Conservation (phyloP, 1,284 basidiomycete genomes). For the Ceratobasidium sp. region DNA sequence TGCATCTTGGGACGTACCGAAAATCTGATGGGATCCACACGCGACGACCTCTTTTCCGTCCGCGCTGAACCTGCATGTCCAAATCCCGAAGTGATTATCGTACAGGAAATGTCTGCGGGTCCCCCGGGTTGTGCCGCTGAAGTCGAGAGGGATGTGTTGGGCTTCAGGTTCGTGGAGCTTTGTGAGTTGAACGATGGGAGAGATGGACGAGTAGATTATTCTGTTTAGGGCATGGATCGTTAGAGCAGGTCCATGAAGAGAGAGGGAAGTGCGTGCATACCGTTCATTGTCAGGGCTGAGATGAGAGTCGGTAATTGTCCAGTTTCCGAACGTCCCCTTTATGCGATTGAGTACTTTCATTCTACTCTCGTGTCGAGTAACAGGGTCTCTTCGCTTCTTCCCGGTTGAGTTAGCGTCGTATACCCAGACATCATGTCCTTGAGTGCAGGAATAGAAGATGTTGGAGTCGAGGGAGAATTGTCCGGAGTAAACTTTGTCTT, state of each 20-base stretch:
- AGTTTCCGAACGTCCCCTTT: slow-evolving; percentile 76
- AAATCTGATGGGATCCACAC: slow-evolving; percentile 62
- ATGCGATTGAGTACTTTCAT: slow-evolving; percentile 84
- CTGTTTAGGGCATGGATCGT: slow-evolving; percentile 62
- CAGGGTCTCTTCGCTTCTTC: not conserved
- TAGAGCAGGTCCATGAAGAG: not conserved
- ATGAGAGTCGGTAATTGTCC: slow-evolving; percentile 97
- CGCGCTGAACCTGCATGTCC: slow-evolving; percentile 94
- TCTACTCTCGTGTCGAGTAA: slow-evolving; percentile 60
- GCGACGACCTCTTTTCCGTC: slow-evolving; percentile 91
- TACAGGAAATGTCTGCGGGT: slow-evolving; percentile 54
- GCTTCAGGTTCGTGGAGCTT: slow-evolving; percentile 77
- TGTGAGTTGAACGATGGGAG: slow-evolving; percentile 61
- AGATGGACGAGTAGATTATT: slow-evolving; percentile 91
- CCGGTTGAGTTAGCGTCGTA: slow-evolving; percentile 50
- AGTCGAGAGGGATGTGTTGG: slow-evolving; percentile 78
- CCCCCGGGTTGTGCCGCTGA: slow-evolving; percentile 61
- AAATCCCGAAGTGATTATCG: slow-evolving; percentile 77
- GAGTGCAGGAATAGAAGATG: slow-evolving; percentile 83
- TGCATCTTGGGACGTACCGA: slow-evolving; percentile 63
- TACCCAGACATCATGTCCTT: slow-evolving; percentile 58
- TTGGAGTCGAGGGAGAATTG: slow-evolving; percentile 88
- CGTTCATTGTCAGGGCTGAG: slow-evolving; percentile 91
- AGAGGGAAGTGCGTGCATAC: slow-evolving; percentile 55
- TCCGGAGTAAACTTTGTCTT: slow-evolving; percentile 88